Conservation (phyloP, 2,329 filamentous ascomycete genomes). For the Xylariomycetidae sp. region DNA sequence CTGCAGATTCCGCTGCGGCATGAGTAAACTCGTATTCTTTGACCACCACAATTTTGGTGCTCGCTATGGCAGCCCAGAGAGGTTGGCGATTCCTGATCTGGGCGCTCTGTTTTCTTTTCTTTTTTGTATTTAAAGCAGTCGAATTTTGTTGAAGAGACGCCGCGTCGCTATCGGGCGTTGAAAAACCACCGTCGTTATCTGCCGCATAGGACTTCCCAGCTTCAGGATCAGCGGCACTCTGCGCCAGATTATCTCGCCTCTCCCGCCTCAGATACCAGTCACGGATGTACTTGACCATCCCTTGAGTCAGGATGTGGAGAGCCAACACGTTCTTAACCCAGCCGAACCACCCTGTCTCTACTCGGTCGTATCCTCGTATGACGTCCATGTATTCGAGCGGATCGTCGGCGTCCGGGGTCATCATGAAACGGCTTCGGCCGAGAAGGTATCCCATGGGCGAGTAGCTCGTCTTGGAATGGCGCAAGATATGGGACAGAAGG, state of each 20-base stretch:
- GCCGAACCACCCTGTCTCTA: constrained; percentile 49
- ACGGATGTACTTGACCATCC: constrained; percentile 65
- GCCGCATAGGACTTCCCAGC: constrained; percentile 45
- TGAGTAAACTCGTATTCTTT: constrained; percentile 85
- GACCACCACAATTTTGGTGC: constrained; percentile 93
- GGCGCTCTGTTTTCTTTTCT: constrained; percentile 84
- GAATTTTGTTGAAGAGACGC: constrained; percentile 52
- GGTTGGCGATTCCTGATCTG: constrained; percentile 88
- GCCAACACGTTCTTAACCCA: constrained; percentile 67
- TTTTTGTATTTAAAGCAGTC: constrained; percentile 62
- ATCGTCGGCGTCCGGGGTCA: constrained; percentile 41
- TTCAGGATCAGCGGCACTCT: constrained; percentile 56
- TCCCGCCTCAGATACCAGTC: constrained; percentile 63
- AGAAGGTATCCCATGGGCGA: constrained; percentile 41
- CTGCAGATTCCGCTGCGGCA: constrained; percentile 66
- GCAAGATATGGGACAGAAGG: constrained; percentile 47
- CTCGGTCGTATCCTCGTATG: constrained; percentile 47
- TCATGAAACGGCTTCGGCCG: constrained; percentile 41
- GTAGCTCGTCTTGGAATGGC: constrained; percentile 46
- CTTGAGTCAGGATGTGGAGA: constrained; percentile 72
- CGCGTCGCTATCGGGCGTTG: constrained; percentile 48
- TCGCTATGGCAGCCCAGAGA: constrained; percentile 89
- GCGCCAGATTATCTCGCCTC: constrained; percentile 45
- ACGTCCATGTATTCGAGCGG: constrained; percentile 39
- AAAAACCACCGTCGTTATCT: constrained; percentile 44